Base-by-base conservation (phyloP, 1,139 yeast species). In the Kodamaea fungicola region DNA sequence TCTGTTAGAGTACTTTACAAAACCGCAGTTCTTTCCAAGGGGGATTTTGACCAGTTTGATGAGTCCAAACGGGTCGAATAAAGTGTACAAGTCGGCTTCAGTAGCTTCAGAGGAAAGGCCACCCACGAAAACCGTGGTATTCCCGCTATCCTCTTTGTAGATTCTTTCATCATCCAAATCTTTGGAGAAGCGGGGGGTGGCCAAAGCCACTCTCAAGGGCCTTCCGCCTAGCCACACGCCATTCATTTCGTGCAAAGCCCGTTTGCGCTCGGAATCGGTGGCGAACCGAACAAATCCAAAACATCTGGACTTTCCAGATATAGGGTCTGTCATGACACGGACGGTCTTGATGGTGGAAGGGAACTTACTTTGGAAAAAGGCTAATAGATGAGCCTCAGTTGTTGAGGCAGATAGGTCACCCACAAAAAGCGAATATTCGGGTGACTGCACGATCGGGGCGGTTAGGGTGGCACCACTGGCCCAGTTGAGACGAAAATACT, bases 41-140 rank as follows among this genome's bases (percentile, higher is more conserved):
- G 96, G 96, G 35, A 89, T 86, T 57, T 88, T 87, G 36, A 89
- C 92, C 52, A 85, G 88, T 39, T 83, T 76, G 45, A 90, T 85
- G 37, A 76, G 75, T 22, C 97, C 97, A 66, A 86, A 90, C 9
- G 94, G 87, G 51, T 80, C 80, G 63, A 89, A 89, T 36, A 83
- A 71, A 4, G 85, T 69, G 46, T 81, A 75, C 35, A 90, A 64
- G 28, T 89, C 86, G 35, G 80, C 83, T 54, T 88, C 97, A 10
- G 79, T 71, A 22, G 87, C 89, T 36, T 81, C 80, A 13, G 82
- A 70, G 7, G 92, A 80, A 33, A 89, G 64, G 0, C 97, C 97
- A 21, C 97, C 97, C 16, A 89, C 92, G 58, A 89, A 89, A n/a
- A 89, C 96, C 0, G 97, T 89, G 8, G 96, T 87, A 57, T 88